phyloP scores from a whole-genome alignment of 164 flowering plant genomes.

The Stephania japonica region DNA sequence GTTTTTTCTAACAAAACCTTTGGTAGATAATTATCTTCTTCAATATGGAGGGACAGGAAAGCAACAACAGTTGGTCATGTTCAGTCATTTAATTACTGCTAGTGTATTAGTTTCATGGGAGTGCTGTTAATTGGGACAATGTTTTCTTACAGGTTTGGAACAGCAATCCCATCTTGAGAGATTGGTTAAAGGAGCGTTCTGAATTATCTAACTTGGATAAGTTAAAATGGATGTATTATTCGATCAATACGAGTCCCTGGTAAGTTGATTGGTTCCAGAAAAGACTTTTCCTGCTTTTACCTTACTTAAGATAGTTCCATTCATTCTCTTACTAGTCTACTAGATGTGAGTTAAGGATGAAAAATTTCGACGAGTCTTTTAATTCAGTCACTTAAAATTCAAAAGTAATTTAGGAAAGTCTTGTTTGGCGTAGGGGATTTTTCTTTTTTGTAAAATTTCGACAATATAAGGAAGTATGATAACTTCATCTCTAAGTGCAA shows the following conservation, averaged over 20 bases:
- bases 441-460: too few species aligned
- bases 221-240: constrained; percentile 71
- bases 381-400: too few species aligned
- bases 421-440: too few species aligned
- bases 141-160: constrained; percentile 58
- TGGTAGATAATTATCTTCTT: background rate
- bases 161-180: constrained; percentile 70
- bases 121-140: background rate
- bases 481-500: too few species aligned
- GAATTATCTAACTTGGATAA: constrained; percentile 52
- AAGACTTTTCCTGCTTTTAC: too few species aligned
- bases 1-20: background rate
- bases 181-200: constrained; percentile 73
- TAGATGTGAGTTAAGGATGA: too few species aligned
- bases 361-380: too few species aligned
- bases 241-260: constrained; percentile 89
- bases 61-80: background rate
- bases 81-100: background rate
- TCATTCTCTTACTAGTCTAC: too few species aligned
- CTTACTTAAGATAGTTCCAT: too few species aligned
- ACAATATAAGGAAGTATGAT: too few species aligned
- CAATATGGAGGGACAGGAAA: background rate
- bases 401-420: too few species aligned
- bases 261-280: constrained; percentile 18
- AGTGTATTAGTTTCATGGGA: background rate